Evolutionary conservation across 768 basidiomycete genomes (phyloP).

Genomic region (Calocybe cyanea): DNA sequence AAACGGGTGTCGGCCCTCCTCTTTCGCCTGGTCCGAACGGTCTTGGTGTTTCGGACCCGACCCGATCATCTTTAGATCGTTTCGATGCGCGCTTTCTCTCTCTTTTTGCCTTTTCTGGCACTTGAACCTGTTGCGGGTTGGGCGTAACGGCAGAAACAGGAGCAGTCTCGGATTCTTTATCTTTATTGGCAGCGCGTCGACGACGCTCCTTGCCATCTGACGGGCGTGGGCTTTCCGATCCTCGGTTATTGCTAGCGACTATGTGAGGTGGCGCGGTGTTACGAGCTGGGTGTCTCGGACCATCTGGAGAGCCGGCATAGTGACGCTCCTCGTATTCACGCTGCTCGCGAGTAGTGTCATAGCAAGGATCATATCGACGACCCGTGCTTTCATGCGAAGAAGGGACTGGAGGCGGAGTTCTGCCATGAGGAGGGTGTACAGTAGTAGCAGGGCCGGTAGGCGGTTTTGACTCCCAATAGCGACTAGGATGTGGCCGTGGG

Average conservation of each 20-base stretch:
- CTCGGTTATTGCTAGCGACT: conserved; percentile 32
- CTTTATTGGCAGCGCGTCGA: conserved; percentile 39
- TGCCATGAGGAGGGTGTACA: conserved; percentile 24
- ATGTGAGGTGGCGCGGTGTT: conserved; percentile 29
- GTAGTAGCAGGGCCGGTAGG: conserved; percentile 25
- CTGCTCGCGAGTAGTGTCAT: conserved; percentile 43
- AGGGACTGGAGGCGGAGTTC: conserved; percentile 31
- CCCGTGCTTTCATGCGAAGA: conserved; percentile 38
- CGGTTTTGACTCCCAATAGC: conserved; percentile 65
- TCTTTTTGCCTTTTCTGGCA: conserved; percentile 41
- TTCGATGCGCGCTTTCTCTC: conserved; percentile 43
- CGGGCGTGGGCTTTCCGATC: conserved; percentile 60
- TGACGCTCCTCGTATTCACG: conserved; percentile 44
- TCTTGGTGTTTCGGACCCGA: conserved; percentile 44
- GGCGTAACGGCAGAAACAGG: conserved; percentile 21
- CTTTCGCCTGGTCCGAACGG: conserved; percentile 29
- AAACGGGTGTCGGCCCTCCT: conserved; percentile 14
- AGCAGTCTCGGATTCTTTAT: conserved; percentile 38
- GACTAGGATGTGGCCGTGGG: conserved; percentile 47
- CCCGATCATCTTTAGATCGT: conserved; percentile 41
- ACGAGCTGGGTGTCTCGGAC: conserved; percentile 27
- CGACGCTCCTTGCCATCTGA: conserved; percentile 44
- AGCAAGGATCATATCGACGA: conserved; percentile 64
- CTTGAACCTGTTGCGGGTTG: neutral
- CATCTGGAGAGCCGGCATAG: conserved; percentile 48